Base-by-base conservation (phyloP, 2,329 filamentous ascomycete genomes). In the Fusarium mexicanum region DNA sequence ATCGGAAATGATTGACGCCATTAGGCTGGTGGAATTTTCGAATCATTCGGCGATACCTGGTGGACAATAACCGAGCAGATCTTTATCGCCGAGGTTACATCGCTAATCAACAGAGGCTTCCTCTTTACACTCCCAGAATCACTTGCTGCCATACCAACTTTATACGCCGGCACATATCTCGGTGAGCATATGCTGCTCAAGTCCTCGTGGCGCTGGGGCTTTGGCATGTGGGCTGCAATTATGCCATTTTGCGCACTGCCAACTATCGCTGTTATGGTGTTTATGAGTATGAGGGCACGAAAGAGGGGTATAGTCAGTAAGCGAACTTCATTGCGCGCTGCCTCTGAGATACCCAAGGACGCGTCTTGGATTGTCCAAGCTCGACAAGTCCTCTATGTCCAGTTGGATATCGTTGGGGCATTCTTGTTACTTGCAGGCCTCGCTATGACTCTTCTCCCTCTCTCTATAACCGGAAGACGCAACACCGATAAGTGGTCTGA, bases 51-150 rank as follows among this genome's bases (percentile, higher is more conserved):
- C 2, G 67, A 59, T 35, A 71, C 69, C 1, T 70, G 69, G 67
- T 72, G 67, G 57, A 72, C 64, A 35, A 71, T 72, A 1, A 72
- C 69, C 0, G 62, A 72, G 10, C 69, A 72, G 40, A 71, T 72
- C 47, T 72, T 72, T 16, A 61, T 72, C 18, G 69, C 69, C 8
- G 62, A 71, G 6, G 69, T 71, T 4, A 72, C 67, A 11, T 71
- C 62, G 8, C 53, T 72, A 5, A 60, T 72, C 2, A 72, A 72
- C 40, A 43, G 67, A 55, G 69, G 67, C 5, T 58, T 72, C 40
- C 38, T 67, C 3, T 60, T 71, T 12, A 62, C 69, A 3, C 53
- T 72, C 2, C 69, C 69, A 2, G 31, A 72, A 37, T 72, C 69
- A 8, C 29, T 72, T 6, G 41, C 69, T 5, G 67, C 69, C 11